Base-by-base conservation (phyloP, 495 filamentous ascomycete genomes). In the Hyaloscypha finlandica region DNA sequence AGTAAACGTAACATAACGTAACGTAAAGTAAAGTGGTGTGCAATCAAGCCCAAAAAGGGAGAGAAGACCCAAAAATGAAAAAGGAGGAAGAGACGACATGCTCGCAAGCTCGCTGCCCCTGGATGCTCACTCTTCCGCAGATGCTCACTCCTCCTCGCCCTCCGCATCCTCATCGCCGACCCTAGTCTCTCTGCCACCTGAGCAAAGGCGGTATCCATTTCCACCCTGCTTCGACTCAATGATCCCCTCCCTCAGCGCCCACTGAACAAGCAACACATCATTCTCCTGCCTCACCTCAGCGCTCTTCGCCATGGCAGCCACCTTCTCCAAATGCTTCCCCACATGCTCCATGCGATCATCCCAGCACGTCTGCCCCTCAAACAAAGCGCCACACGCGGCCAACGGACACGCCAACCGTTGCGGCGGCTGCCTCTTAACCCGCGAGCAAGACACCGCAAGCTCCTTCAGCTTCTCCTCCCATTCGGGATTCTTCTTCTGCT, bases 291-390 rank as follows among this genome's bases (percentile, higher is more conserved):
- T 12, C 8, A 72, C 57, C 8, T 25, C 30, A 48, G 25, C 25
- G 25, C 25, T 25, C 25, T 25, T 25, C 25, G 25, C 25, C 25
- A 25, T 25, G 25, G 25, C 2, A 25, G 77, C 78, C 4, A 72
- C 82, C 25, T 81, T 81, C 77, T 94, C 91, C 62, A 92, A 83
- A 72, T 96, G 93, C 57, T 88, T 86, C 0, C 91, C 94, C 11
- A 97, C 89, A 76, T 98, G 94, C 76, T 98, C 94, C 87, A 97
- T 92, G 25, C 93, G 82, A 55, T 87, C 81, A 64, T 97, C 91
- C 93, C 93, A 97, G 32, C 84, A 87, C 4, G 78, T 81, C 3
- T 68, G 31, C 9, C 91, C 91, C 3, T 78, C 74, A 70, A 97
- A 98, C 6, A 70, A 65, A 39, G 74, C 42, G 0, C 61, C 68